phyloP scores from a whole-genome alignment of 2,329 filamentous ascomycete genomes.

The Thelonectria blattea region DNA sequence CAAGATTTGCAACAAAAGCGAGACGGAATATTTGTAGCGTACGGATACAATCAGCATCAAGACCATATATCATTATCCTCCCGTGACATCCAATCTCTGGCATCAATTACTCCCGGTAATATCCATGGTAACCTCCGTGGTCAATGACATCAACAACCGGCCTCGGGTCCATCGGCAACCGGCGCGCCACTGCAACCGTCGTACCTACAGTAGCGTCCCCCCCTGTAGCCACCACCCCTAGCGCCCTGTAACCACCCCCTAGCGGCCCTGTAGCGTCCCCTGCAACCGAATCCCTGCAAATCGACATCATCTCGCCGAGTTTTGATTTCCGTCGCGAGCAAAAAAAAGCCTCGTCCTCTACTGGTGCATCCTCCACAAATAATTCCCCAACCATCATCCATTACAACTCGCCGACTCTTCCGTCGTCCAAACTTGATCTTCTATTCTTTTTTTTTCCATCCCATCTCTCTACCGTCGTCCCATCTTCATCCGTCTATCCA shows the following conservation, averaged over 20 bases:
- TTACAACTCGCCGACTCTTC: not conserved
- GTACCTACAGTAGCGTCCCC: not conserved
- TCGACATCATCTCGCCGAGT: not conserved
- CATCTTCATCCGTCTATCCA: slow-evolving; percentile 4
- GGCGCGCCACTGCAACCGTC: not conserved
- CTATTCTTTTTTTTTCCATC: not conserved
- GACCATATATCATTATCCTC: no score
- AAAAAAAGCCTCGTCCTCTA: slow-evolving; percentile 31
- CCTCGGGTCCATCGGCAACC: not conserved
- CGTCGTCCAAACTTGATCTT: not conserved
- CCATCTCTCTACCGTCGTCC: slow-evolving; percentile 20
- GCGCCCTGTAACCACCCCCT: not conserved
- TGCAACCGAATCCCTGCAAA: not conserved
- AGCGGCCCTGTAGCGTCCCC: not conserved
- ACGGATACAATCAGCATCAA: no score
- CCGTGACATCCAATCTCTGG: no score
- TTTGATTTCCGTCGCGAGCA: not conserved
- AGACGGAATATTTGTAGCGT: no score
- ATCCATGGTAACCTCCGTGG: no score
- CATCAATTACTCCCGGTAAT: no score
- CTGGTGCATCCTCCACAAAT: slow-evolving; percentile 27
- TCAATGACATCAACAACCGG: not conserved
- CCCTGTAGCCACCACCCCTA: not conserved
- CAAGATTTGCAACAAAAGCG: no score
- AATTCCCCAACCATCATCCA: not conserved